phyloP scores from a whole-genome alignment of 2,329 filamentous ascomycete species.

The Ophiostoma ulmi region DNA sequence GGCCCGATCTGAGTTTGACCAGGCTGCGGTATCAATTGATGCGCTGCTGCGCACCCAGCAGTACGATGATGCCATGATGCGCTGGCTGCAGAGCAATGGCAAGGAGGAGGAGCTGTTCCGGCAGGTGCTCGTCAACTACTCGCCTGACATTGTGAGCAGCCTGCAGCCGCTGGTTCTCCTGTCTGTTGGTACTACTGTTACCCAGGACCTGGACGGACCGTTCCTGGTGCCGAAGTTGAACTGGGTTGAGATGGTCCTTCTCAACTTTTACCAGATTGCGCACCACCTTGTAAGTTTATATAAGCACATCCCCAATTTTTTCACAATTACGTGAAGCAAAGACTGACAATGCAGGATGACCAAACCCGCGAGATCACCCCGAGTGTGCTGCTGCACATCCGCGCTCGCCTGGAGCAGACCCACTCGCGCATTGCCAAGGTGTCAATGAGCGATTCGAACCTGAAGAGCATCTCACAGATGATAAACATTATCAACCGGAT shows the following conservation, averaged over 20 bases:
- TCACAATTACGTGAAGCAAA: too few relatives aligned
- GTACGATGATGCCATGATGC: conserved; percentile 58
- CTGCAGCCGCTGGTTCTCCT: conserved; percentile 58
- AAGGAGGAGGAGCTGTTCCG: conserved; percentile 58
- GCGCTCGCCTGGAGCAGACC: conserved; percentile 49
- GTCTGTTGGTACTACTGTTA: conserved; percentile 60
- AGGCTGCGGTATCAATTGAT: conserved; percentile 55
- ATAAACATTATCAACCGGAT: conserved; percentile 36
- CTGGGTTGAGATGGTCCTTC: conserved; percentile 58
- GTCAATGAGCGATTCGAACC: conserved; percentile 43
- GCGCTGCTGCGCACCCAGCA: conserved; percentile 56
- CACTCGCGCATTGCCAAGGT: conserved; percentile 47
- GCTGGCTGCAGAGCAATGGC: conserved; percentile 59
- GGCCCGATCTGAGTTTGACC: conserved; percentile 52
- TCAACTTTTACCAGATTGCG: conserved; percentile 47
- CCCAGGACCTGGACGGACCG: conserved; percentile 51
- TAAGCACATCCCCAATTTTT: background rate
- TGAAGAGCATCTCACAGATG: conserved; percentile 46
- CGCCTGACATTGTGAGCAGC: conserved; percentile 49
- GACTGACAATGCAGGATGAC: conserved; percentile 40
- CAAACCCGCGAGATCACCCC: conserved; percentile 53
- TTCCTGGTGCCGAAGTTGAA: conserved; percentile 52
- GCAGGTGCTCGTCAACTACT: conserved; percentile 48
- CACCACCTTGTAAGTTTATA: conserved; percentile 47
- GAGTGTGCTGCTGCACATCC: conserved; percentile 52